These are phyloP conservation scores for Spatholobus suberectus DNA, from an alignment of 306 rosid genomes.

Conservation along the genomic window DNA sequence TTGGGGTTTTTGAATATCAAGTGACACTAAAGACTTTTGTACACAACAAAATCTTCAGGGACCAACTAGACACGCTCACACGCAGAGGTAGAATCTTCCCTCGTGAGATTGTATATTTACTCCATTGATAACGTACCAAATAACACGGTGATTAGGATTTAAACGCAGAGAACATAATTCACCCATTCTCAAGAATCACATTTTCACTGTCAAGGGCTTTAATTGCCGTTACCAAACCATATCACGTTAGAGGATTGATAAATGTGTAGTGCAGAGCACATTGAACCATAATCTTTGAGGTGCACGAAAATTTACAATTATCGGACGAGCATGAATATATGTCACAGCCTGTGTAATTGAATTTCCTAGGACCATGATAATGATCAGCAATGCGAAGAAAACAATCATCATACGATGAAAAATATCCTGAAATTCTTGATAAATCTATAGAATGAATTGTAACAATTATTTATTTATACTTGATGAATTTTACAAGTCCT, in stretches of 20 bases:
- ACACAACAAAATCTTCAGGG: not conserved
- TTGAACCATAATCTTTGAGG: not conserved
- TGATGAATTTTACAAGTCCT: constrained; percentile 19
- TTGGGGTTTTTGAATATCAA: no score
- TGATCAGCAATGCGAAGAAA: not conserved
- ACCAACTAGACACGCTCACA: no score
- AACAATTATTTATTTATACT: not conserved
- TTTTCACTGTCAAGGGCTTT: not conserved
- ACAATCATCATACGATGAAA: not conserved
- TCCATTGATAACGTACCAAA: not conserved
- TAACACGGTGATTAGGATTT: not conserved
- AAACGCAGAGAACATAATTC: not conserved
- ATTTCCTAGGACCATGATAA: not conserved
- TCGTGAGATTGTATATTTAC: no score
- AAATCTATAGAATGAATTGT: not conserved
- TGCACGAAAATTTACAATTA: not conserved
- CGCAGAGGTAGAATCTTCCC: no score
- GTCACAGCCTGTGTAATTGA: not conserved
- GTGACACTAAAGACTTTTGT: no score
- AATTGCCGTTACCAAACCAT: not conserved
- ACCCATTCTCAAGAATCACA: no score
- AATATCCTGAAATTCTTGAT: not conserved
- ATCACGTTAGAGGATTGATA: not conserved
- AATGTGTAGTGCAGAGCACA: not conserved
- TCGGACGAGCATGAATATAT: not conserved